Conservation (phyloP, 1,139 yeast species). For the Saccharomyces pastorianus region DNA sequence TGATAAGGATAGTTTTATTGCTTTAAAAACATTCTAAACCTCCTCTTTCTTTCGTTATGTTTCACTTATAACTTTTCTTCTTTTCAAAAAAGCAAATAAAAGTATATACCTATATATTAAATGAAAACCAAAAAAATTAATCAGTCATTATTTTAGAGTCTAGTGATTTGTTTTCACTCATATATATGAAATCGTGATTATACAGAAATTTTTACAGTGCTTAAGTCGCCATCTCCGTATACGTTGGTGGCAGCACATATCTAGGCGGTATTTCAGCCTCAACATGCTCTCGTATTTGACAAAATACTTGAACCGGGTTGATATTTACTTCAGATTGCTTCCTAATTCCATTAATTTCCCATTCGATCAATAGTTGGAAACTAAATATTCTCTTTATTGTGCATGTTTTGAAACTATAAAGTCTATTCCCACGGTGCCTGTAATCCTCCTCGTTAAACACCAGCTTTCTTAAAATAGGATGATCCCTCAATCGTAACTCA, state of each 20-base stretch:
- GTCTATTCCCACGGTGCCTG: constrained; percentile 26
- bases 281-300: constrained; percentile 10
- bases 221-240: background rate
- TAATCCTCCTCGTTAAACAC: constrained; percentile 28
- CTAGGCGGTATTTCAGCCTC: constrained; percentile 13
- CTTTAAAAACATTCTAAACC: background rate
- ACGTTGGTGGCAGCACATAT: constrained; percentile 16
- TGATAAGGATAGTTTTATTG: background rate
- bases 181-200: background rate
- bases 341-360: constrained; percentile 17
- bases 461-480: constrained; percentile 16
- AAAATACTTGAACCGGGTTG: constrained; percentile 19
- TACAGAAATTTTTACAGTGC: background rate
- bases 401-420: constrained; percentile 28
- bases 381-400: constrained; percentile 22
- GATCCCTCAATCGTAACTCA: constrained; percentile 18
- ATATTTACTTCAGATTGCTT: constrained; percentile 21
- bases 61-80: background rate
- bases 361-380: constrained; percentile 22
- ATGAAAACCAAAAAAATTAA: background rate
- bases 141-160: background rate
- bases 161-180: background rate
- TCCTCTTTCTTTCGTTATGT: background rate
- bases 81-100: background rate
- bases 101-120: background rate